phyloP scores from a whole-genome alignment of 2,329 filamentous ascomycete genomes.

The Aspergillus viridinutans region DNA sequence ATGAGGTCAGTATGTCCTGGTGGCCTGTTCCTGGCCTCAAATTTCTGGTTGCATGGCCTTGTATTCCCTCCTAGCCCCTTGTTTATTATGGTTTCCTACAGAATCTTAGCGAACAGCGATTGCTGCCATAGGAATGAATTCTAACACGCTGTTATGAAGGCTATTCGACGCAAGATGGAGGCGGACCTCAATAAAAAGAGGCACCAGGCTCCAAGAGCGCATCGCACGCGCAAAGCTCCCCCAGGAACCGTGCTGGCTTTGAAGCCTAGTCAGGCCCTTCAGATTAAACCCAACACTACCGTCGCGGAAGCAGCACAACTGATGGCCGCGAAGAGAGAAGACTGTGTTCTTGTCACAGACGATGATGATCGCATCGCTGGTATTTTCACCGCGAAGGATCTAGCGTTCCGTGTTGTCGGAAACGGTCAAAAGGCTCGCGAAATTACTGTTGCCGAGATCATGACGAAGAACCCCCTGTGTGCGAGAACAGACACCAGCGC shows the following conservation, averaged over 20 bases:
- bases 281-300: slow-evolving; percentile 93
- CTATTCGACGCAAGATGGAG: slow-evolving; percentile 95
- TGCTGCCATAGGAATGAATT: background rate
- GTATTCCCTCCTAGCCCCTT: background rate
- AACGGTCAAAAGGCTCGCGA: slow-evolving; percentile 82
- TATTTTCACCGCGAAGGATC: slow-evolving; percentile 98
- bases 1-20: slow-evolving; percentile 66
- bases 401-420: slow-evolving; percentile 94
- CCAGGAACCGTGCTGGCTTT: slow-evolving; percentile 93
- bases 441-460: slow-evolving; percentile 94
- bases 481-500: slow-evolving; percentile 96
- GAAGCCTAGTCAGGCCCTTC: slow-evolving; percentile 89
- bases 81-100: slow-evolving; percentile 24
- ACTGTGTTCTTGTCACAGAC: slow-evolving; percentile 95
- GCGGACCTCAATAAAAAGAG: slow-evolving; percentile 98
- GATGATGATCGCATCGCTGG: slow-evolving; percentile 96
- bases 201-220: slow-evolving; percentile 69
- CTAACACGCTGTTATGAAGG: slow-evolving; percentile 49
- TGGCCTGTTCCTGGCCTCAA: background rate
- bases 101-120: background rate
- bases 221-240: slow-evolving; percentile 86
- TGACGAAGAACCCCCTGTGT: slow-evolving; percentile 99
- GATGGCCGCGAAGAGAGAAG: slow-evolving; percentile 98
- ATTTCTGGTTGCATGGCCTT: background rate
- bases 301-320: slow-evolving; percentile 95